Percentiles rank a stretch among this genome's conserved stretches.
Conservation (phyloP, 345 rosid genomes). For the Litchi chinensis region DNA sequence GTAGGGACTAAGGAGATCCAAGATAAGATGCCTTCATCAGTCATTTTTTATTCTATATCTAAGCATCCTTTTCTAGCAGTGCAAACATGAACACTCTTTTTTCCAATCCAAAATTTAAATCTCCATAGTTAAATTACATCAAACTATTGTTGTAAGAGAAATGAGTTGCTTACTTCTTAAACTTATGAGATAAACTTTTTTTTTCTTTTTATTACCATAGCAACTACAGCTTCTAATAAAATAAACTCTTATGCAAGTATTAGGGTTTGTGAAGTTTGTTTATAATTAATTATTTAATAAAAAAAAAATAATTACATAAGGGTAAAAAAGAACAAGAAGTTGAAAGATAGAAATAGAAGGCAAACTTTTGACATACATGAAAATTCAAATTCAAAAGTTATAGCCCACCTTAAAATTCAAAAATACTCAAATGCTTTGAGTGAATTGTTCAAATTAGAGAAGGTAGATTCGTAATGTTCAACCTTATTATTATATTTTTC, state of each 20-base stretch:
- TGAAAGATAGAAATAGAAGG: neutral
- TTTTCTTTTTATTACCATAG: too few relatives aligned
- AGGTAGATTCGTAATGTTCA: neutral
- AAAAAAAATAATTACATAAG: too few relatives aligned
- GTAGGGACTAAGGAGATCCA: neutral
- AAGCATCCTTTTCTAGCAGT: too few relatives aligned
- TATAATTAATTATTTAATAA: too few relatives aligned
- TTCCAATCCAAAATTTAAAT: too few relatives aligned
- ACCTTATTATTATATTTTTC: neutral
- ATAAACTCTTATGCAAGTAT: too few relatives aligned
- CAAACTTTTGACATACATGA: neutral
- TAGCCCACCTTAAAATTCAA: constrained; percentile 13
- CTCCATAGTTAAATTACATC: neutral
- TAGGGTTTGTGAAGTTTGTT: neutral
- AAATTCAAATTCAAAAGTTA: constrained; percentile 10
- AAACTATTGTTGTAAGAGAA: neutral
- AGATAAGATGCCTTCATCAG: neutral
- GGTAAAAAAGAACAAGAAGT: neutral
- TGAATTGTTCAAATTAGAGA: constrained; percentile 12
- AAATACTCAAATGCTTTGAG: constrained; percentile 1
- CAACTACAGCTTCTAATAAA: too few relatives aligned
- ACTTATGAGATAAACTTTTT: neutral
- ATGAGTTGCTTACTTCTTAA: too few relatives aligned
- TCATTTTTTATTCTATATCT: neutral
- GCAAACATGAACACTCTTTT: too few relatives aligned